Percentiles rank a stretch among this genome's conserved stretches.
These are phyloP conservation scores for Tolypocladium guangdongense DNA, from an alignment of 2,329 filamentous ascomycete species.

Conservation along the genomic window DNA sequence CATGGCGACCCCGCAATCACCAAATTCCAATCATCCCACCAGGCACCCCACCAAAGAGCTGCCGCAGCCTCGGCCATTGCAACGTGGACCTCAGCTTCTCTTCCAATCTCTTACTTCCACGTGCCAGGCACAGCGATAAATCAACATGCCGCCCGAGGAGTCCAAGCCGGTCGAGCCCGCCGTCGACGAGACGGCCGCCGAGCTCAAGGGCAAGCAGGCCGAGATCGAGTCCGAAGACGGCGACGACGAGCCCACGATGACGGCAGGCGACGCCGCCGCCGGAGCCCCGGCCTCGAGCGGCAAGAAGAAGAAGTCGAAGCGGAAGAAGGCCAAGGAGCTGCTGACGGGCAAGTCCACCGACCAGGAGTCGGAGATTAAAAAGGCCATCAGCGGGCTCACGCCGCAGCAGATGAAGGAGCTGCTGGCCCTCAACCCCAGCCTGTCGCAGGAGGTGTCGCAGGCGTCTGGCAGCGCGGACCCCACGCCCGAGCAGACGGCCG, in stretches of 20 bases:
- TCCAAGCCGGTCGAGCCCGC: conserved; percentile 49
- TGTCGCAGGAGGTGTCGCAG: conserved; percentile 46
- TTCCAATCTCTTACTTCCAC: neutral
- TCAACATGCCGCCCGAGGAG: conserved; percentile 41
- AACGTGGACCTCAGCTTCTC: neutral
- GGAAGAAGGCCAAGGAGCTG: conserved; percentile 46
- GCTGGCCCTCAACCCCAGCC: conserved; percentile 59
- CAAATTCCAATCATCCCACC: neutral
- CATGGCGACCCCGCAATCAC: neutral
- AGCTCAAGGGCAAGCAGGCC: conserved; percentile 33
- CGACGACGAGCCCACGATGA: conserved; percentile 30
- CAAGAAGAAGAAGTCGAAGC: conserved; percentile 58
- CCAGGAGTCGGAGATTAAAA: conserved; percentile 31
- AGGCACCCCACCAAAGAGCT: neutral
- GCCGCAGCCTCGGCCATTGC: neutral
- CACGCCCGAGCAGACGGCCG: conserved; percentile 32
- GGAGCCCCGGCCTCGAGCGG: conserved; percentile 17
- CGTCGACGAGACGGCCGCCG: conserved; percentile 36
- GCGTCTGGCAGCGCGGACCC: conserved; percentile 25
- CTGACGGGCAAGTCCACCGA: conserved; percentile 24
- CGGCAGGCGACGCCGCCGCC: conserved; percentile 20
- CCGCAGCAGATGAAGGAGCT: conserved; percentile 53
- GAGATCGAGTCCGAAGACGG: conserved; percentile 36
- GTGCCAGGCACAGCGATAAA: neutral
- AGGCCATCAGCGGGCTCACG: conserved; percentile 42